Base-by-base conservation (phyloP, 257 asterid species). In the Ilex aquifolium region DNA sequence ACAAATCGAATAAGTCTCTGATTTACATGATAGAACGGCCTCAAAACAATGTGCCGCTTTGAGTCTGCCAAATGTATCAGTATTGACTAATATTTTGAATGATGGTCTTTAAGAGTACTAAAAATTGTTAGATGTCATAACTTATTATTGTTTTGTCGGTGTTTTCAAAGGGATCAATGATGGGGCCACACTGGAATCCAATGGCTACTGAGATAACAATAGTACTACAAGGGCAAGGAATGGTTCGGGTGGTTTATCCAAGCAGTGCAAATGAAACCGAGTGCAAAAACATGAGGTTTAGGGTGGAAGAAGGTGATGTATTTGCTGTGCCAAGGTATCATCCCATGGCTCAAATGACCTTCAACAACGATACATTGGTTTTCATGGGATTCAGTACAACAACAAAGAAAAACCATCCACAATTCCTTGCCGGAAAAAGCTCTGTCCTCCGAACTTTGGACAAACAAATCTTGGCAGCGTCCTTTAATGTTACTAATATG, bases 141-240 rank as follows among this genome's bases (percentile, higher is more conserved):
- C 40, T 54, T 5, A 0, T 0, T 56, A 15, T 54, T 40, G 44
- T n/a, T 40, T 42, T 68, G 31, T 9, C n/a, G 44, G 7, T 42
- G 11, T 67, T 27, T 46, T 55, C 59, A 61, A 59, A 89, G 91
- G 98, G 96, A 56, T 84, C 96, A 42, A 91, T 88, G 95, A 86
- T 88, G 98, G 96, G 95, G 42, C 98, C 98, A 2, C 98, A 86
- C 11, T 91, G 96, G 98, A 88, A 91, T 70, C 95, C 95, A 0
- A 63, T n/a, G 65, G 96, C 95, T 14, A 59, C 81, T 30, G 98
- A 88, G 57, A 71, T 91, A 52, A 85, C 83, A 4, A 63, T 86
- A 6, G 86, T 77, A 4, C 32, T 85, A 46, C 77, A 77, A 59
- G 98, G 97, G 30, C 74, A 62, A 36, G 98, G 98, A 21, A 85